Percentiles rank a stretch among this genome's conserved stretches.
phyloP scores from a whole-genome alignment of 306 rosid species.

The Castanea mollissima region DNA sequence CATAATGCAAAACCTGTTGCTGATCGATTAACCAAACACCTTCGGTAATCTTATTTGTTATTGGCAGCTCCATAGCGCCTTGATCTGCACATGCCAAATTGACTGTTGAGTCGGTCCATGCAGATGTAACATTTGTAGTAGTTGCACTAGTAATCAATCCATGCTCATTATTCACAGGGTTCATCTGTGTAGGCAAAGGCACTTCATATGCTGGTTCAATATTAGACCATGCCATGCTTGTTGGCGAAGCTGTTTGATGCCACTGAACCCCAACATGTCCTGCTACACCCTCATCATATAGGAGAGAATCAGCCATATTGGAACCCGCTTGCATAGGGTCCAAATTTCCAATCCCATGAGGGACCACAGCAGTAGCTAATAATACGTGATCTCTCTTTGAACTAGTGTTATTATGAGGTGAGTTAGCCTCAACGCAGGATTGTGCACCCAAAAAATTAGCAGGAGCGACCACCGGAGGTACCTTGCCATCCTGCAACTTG shows the following conservation, averaged over 20 bases:
- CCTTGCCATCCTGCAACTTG: conserved; percentile 45
- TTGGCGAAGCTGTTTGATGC: conserved; percentile 25
- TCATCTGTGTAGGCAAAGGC: conserved; percentile 34
- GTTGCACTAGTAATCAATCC: conserved; percentile 14
- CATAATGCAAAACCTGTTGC: conserved; percentile 36
- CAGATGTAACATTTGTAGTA: neutral
- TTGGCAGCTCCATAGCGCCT: neutral
- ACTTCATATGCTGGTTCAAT: conserved; percentile 29
- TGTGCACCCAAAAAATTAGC: conserved; percentile 5
- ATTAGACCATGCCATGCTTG: conserved; percentile 24
- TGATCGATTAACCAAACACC: conserved; percentile 28
- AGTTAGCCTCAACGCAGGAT: conserved; percentile 15
- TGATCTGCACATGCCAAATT: conserved; percentile 25
- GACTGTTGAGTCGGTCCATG: conserved; percentile 9
- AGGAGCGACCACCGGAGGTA: conserved; percentile 16
- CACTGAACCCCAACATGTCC: conserved; percentile 16
- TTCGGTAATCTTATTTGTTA: conserved; percentile 25
- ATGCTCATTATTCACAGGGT: conserved; percentile 18
- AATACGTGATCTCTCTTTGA: conserved; percentile 17
- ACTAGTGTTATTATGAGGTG: conserved; percentile 17
- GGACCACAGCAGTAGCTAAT: neutral
- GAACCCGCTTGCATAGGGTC: conserved; percentile 18
- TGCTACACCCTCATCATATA: neutral
- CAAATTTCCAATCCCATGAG: conserved; percentile 3
- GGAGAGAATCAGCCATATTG: conserved; percentile 16